A percentile compares a stretch with the other conserved stretches of the same genome.
Evolutionary conservation across 306 rosid genomes (phyloP).

Genomic region (Vachellia collinsii): DNA sequence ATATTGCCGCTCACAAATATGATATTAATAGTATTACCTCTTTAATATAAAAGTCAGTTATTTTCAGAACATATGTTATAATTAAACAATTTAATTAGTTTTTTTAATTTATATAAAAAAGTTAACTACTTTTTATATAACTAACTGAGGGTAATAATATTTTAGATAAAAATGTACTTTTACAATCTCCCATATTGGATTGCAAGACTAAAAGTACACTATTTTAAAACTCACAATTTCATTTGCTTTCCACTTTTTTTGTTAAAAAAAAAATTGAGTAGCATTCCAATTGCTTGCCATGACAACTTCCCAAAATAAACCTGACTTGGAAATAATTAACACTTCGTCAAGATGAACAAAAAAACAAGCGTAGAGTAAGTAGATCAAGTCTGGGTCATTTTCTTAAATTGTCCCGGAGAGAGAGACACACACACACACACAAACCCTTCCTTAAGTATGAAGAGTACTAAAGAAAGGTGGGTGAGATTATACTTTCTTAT

Average conservation of each 20-base stretch:
- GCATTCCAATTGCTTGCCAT: not conserved
- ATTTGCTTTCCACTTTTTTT: not conserved
- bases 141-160: too few species aligned
- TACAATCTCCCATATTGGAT: not conserved
- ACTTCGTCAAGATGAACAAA: not conserved
- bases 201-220: not conserved
- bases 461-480: not conserved
- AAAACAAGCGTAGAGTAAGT: not conserved
- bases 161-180: not conserved
- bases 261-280: too few species aligned
- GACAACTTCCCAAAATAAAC: not conserved
- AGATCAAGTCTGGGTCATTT: not conserved
- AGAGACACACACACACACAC: not conserved
- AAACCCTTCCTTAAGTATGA: not conserved
- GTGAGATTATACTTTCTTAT: not conserved
- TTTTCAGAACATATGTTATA: too few species aligned
- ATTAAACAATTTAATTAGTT: too few species aligned
- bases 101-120: too few species aligned
- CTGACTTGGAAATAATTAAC: not conserved
- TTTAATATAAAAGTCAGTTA: too few species aligned
- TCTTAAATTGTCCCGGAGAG: not conserved
- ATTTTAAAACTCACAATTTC: not conserved
- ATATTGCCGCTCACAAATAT: too few species aligned
- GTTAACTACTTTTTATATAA: too few species aligned
- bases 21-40: too few species aligned